Conservation (phyloP, 1,284 basidiomycete species). For the Golubevia pallescens region DNA sequence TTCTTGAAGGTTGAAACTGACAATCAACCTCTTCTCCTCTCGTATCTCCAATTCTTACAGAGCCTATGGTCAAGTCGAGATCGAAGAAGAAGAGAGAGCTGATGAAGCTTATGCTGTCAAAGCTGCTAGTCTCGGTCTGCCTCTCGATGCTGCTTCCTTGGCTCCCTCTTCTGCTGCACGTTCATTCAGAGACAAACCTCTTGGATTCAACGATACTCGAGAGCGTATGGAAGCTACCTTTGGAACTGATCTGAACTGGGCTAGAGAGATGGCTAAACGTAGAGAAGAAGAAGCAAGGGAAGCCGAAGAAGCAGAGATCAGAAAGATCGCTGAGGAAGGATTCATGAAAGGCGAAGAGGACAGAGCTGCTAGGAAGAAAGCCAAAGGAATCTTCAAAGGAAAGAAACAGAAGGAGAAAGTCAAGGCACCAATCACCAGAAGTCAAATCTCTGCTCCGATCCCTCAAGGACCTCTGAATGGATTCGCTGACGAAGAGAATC, state of each 20-base stretch:
- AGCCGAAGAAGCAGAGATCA: conserved; percentile 14
- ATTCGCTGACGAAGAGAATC: background rate
- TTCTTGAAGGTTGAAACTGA: background rate
- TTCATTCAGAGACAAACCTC: conserved; percentile 42
- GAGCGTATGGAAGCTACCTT: conserved; percentile 58
- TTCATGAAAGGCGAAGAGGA: conserved; percentile 7
- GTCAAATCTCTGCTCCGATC: background rate
- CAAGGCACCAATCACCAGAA: conserved; percentile 14
- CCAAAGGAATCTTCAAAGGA: conserved; percentile 5
- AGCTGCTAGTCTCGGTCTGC: background rate
- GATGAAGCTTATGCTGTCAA: conserved; percentile 15
- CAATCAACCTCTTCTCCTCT: no score
- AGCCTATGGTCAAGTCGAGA: conserved; percentile 50
- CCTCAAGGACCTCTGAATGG: no score
- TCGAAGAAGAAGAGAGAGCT: conserved; percentile 24
- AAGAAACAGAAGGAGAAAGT: conserved; percentile 25
- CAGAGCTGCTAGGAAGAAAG: background rate
- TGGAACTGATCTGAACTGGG: conserved; percentile 38
- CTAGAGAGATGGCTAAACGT: conserved; percentile 43
- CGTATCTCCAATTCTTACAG: conserved; percentile 1
- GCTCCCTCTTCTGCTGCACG: conserved; percentile 30
- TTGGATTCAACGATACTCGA: conserved; percentile 53
- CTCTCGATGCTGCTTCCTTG: conserved; percentile 20
- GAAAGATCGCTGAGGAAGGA: conserved; percentile 10
- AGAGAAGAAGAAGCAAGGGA: conserved; percentile 36